phyloP scores from a whole-genome alignment of 305 asterid species.

The Plantago coronopus region DNA sequence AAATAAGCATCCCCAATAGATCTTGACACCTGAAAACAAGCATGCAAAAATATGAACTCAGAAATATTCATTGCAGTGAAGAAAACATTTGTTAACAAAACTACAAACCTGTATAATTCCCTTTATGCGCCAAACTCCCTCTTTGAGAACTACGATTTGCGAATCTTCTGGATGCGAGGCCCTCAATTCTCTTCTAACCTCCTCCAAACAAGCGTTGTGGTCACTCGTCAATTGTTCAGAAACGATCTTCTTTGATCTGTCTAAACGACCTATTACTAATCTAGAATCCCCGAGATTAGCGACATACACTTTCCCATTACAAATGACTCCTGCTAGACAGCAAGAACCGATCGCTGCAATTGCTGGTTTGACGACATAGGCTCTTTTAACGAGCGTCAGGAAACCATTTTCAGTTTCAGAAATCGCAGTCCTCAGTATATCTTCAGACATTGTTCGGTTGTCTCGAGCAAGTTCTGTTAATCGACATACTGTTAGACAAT shows the following conservation, averaged over 20 bases:
- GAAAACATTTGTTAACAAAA: background rate
- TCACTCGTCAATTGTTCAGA: constrained; percentile 74
- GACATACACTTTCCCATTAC: constrained; percentile 46
- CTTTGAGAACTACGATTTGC: constrained; percentile 42
- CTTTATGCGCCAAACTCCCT: constrained; percentile 75
- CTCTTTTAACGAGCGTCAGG: constrained; percentile 45
- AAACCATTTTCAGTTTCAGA: constrained; percentile 61
- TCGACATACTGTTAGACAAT: background rate
- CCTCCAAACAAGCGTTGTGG: constrained; percentile 60
- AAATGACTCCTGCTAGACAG: constrained; percentile 69
- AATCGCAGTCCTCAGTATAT: constrained; percentile 41
- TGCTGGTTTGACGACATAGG: constrained; percentile 37
- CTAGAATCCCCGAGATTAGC: constrained; percentile 77
- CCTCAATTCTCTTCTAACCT: constrained; percentile 59
- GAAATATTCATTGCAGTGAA: too few species aligned
- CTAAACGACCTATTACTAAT: constrained; percentile 52
- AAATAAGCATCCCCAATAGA: constrained; percentile 88
- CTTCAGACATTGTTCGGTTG: constrained; percentile 44
- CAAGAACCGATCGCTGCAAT: constrained; percentile 62
- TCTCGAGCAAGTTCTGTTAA: constrained; percentile 52
- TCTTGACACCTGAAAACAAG: constrained; percentile 67
- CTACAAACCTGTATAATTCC: constrained; percentile 68
- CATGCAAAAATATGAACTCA: background rate
- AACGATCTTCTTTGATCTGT: constrained; percentile 37
- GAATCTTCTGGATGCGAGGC: constrained; percentile 61